These are phyloP conservation scores for Metschnikowia colocasiae DNA, from an alignment of 805 yeast species.

Conservation along the genomic window DNA sequence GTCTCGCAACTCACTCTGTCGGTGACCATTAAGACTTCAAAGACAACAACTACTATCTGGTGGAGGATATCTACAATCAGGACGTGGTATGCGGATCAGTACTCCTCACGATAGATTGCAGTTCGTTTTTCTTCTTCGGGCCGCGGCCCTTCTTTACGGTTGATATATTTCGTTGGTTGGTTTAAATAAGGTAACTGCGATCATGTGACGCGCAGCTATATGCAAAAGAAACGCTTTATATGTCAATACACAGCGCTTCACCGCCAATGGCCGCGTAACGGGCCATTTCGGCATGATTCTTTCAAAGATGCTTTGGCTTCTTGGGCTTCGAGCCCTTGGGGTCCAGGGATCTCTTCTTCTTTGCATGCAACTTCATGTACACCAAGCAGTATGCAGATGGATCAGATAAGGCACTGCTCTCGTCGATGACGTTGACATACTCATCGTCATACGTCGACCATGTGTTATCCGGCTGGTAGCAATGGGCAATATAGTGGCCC, in stretches of 20 bases:
- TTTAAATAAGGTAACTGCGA: conserved; percentile 2
- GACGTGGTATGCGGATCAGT: too few species aligned
- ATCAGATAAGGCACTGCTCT: conserved; percentile 71
- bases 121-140: too few species aligned
- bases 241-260: conserved; percentile 1
- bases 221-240: conserved; percentile 5
- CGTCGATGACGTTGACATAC: conserved; percentile 67
- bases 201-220: conserved; percentile 2
- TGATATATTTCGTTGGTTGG: conserved; percentile 2
- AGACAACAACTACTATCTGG: too few species aligned
- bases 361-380: conserved; percentile 73
- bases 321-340: neutral
- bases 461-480: conserved; percentile 85
- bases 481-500: conserved; percentile 90
- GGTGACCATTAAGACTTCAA: too few species aligned
- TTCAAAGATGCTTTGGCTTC: neutral
- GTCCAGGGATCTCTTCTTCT: conserved; percentile 18
- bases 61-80: too few species aligned
- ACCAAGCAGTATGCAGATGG: conserved; percentile 88
- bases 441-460: conserved; percentile 98
- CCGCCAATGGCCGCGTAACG: neutral
- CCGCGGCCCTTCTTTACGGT: neutral
- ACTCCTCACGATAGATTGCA: too few species aligned
- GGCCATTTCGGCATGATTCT: neutral
- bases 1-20: too few species aligned